Evolutionary conservation across 192 early-diverging fungal genomes (phyloP), one percentile per base, ranked within the genome.

Genomic region (Linnemannia zychae): DNA sequence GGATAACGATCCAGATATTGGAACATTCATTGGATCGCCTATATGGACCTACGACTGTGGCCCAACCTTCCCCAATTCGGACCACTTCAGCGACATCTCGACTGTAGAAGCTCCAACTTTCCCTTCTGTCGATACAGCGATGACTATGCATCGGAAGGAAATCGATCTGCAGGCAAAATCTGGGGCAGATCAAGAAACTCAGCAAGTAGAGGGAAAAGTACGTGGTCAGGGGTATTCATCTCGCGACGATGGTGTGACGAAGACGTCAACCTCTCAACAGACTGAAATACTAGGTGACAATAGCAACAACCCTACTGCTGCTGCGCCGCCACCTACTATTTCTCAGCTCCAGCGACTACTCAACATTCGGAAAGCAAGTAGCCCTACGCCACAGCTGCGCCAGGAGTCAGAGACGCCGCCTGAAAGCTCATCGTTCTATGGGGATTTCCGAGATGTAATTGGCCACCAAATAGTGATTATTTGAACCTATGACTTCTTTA

Each of bases 41-140:
- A 36, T 85, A 74, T 85, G 83, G 83, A 76, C 77, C 11, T 76
- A 40, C 24, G 83, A 85, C 70, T 85, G 83, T 60, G 83, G 83
- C 18, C 83, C 83, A 0, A 85, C 83, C 15, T 69, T 79, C 12
- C 52, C 44, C 47, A n/a, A 60, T 20, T 46, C 63, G 16, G 24
- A n/a, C 5, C 63, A 24, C 18, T 49, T 79, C 17, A 67, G 60
- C 52, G 57, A 28, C 38, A n/a, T 31, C 18, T 81, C 73, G 11
- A 48, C 63, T 48, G 44, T 75, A 24, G 68, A 82, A 3, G 18
- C 31, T 20, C 74, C 71, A 31, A 82, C 80, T 0, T 76, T 82
- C 9, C 80, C 80, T 9, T 82, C 80, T 9, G n/a, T 82, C 7
- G 69, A 76, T 38, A 17, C 74, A 36, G 74, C 47, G 3, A 38